These are phyloP conservation scores for Asterionellopsis glacialis DNA, from an alignment of 108 stramenopile genomes.

Conservation along the genomic window DNA sequence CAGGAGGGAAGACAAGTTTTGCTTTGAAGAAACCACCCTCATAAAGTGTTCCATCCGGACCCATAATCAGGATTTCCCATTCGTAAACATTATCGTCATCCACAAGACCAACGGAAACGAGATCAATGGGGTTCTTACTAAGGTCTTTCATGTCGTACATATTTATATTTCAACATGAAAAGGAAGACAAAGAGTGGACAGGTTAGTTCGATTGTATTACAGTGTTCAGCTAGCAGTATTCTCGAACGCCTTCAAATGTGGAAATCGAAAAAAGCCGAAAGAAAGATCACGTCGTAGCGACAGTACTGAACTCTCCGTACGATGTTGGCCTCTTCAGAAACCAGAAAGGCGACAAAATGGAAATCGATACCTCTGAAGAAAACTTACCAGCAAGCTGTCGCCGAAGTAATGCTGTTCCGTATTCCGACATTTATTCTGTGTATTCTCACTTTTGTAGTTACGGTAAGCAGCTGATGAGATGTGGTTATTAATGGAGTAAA, in stretches of 20 bases:
- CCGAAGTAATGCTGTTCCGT: conserved; percentile 79
- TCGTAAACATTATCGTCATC: conserved; percentile 87
- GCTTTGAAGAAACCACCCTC: conserved; percentile 98
- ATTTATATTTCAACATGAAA: background rate
- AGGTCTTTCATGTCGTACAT: conserved; percentile 75
- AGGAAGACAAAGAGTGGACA: background rate
- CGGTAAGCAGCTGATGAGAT: no score
- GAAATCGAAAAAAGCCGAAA: background rate
- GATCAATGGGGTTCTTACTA: conserved; percentile 84
- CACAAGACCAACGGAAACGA: conserved; percentile 80
- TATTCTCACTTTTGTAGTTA: no score
- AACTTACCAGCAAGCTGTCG: conserved; percentile 80
- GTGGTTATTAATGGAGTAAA: no score
- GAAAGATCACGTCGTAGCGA: background rate
- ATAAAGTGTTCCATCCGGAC: conserved; percentile 85
- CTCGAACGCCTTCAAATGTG: background rate
- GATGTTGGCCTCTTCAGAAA: background rate
- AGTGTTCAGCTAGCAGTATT: background rate
- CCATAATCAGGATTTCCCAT: conserved; percentile 97
- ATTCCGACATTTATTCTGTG: conserved; percentile 58
- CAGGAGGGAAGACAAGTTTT: conserved; percentile 86
- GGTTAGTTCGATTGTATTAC: background rate
- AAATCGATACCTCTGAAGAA: background rate
- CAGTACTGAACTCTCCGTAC: background rate
- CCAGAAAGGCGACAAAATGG: background rate